These are phyloP conservation scores for Nissolia schottii DNA, from an alignment of 306 rosid species.

Conservation along the genomic window DNA sequence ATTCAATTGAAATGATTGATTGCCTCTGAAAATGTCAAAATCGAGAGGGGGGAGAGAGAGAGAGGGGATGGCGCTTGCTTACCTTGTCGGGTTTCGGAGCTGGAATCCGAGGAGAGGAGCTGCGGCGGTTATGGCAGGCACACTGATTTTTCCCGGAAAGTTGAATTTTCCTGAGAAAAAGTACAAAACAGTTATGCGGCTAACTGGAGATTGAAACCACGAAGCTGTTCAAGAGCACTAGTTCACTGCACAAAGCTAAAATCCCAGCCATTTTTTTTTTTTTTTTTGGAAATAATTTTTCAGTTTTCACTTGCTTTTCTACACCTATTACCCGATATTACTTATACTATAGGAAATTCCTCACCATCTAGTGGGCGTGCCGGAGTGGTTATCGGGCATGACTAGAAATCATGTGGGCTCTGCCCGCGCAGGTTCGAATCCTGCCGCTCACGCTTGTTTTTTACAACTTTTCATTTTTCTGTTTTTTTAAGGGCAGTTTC, in stretches of 20 bases:
- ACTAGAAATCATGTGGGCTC: constrained; percentile 10
- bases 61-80: not conserved
- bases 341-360: too few relatives aligned
- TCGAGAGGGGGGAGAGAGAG: too few relatives aligned
- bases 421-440: constrained; percentile 27
- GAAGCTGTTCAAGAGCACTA: not conserved
- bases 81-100: constrained; percentile 7
- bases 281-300: not conserved
- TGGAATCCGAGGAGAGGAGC: not conserved
- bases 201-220: not conserved
- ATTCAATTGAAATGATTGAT: not conserved
- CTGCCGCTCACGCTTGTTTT: not conserved
- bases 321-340: too few relatives aligned
- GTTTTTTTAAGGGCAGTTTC: not conserved
- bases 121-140: not conserved
- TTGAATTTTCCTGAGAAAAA: constrained; percentile 15
- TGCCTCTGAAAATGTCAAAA: not conserved
- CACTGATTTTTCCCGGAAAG: constrained; percentile 18
- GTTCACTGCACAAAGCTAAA: not conserved
- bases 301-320: not conserved
- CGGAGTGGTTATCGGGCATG: constrained; percentile 24
- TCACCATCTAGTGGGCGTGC: not conserved
- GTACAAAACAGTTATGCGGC: not conserved
- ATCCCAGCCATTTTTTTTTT: not conserved
- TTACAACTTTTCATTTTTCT: not conserved